These are phyloP conservation scores for Chenopodium suecicum DNA, from an alignment of 148 eudicot genomes.

Conservation along the genomic window DNA sequence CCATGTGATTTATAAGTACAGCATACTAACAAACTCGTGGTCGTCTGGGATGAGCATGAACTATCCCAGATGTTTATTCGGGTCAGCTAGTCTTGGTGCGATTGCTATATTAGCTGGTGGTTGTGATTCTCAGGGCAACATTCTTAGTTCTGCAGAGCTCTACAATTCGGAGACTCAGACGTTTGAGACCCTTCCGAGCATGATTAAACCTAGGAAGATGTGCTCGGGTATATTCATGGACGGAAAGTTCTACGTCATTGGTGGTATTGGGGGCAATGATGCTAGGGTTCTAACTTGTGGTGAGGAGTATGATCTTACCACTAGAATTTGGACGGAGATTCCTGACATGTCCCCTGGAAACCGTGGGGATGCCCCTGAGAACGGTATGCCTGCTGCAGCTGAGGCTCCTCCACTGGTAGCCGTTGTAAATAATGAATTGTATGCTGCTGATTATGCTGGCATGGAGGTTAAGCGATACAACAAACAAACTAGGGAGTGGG, in stretches of 20 bases:
- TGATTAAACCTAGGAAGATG: conserved; percentile 73
- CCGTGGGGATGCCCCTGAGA: conserved; percentile 34
- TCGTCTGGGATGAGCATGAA: conserved; percentile 69
- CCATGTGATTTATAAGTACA: conserved; percentile 60
- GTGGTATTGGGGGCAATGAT: conserved; percentile 65
- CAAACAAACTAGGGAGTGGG: conserved; percentile 53
- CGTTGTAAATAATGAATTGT: conserved; percentile 73
- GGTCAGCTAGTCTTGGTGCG: conserved; percentile 81
- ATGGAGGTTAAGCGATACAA: conserved; percentile 67
- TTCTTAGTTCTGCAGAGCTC: conserved; percentile 57
- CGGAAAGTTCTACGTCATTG: conserved; percentile 83
- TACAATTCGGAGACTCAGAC: conserved; percentile 66
- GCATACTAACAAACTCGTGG: conserved; percentile 74
- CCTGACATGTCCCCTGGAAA: conserved; percentile 77
- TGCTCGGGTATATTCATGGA: conserved; percentile 89
- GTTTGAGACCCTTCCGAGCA: conserved; percentile 63
- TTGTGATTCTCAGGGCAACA: conserved; percentile 51
- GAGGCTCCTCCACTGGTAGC: conserved; percentile 91
- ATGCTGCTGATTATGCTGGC: conserved; percentile 78
- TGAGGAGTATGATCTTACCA: conserved; percentile 66
- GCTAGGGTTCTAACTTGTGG: conserved; percentile 60
- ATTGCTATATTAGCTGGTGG: conserved; percentile 90
- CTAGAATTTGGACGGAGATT: conserved; percentile 60
- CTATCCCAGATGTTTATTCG: conserved; percentile 79
- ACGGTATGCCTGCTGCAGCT: conserved; percentile 46